Base-by-base conservation (phyloP, 202 grass and related monocot species). In the Saccharum hybrid region DNA sequence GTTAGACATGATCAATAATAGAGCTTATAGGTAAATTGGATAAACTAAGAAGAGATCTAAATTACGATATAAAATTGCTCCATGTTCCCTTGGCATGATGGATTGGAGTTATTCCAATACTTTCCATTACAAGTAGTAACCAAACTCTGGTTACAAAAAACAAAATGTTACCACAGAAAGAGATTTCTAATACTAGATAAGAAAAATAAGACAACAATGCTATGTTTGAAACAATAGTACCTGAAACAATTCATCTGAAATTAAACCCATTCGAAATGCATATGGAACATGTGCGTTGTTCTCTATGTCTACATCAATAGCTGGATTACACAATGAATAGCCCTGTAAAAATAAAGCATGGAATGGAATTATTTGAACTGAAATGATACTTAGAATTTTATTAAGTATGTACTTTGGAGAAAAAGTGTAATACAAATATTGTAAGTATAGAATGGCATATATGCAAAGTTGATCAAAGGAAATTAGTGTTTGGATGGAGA, bases 291-390 rank as follows among this genome's bases (percentile, higher is more conserved):
- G 49, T 7, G 84, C 87, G 77, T 89, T 94, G 52, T 82, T 94
- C 48, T 91, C 89, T 33, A 76, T 75, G 30, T 86, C 71, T 4
- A 91, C 54, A 60, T 89, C 84, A 36, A 85, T 45, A 61, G 81
- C 92, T 9, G 86, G 76, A 78, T 94, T 94, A 23, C 86, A 88
- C 49, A 94, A 49, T 23, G 89, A 94, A 80, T 94, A 94, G 0
- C 92, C 92, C 89, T 94, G 45, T 18, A 46, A 77, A 18, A 39
- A 15, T 65, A 45, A 39, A 46, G 51, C 7, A 59, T 5, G 45
- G 74, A 4, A 78, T 9, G 19, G 2, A 70, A 42, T 33, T 43
- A 71, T 8, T 18, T 22, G 2, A 19, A 42, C 8, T 41, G 9
- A 19, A 57, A 33, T 52, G 8, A 45, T 23, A 3, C 23, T 65